Conservation (phyloP, 441 rosid species). For the Jatropha multifida region DNA sequence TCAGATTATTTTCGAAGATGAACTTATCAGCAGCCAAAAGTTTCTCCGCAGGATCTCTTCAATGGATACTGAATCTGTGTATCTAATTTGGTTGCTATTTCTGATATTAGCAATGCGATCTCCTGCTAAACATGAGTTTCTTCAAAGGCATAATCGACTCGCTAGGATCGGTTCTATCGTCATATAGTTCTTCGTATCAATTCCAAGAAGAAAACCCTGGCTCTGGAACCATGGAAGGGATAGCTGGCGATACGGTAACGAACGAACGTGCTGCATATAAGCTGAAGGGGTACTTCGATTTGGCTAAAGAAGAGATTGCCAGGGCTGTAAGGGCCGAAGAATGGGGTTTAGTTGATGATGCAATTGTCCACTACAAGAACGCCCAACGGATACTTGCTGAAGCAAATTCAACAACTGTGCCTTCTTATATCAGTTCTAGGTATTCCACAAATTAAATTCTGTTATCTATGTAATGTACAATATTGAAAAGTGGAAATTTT, state of each 20-base stretch:
- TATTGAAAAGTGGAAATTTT: background rate
- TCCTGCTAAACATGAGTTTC: slow-evolving; percentile 58
- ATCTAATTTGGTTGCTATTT: background rate
- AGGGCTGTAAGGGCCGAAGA: slow-evolving; percentile 86
- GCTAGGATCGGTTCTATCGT: slow-evolving; percentile 57
- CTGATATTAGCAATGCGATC: background rate
- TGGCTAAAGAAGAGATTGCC: slow-evolving; percentile 76
- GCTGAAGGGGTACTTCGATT: slow-evolving; percentile 83
- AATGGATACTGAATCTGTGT: background rate
- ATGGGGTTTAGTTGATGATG: slow-evolving; percentile 80
- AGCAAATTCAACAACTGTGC: slow-evolving; percentile 60
- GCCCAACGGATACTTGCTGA: slow-evolving; percentile 71
- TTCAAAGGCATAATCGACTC: slow-evolving; percentile 61
- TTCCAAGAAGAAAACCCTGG: slow-evolving; percentile 31
- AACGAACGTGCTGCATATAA: slow-evolving; percentile 86
- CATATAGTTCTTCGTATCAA: slow-evolving; percentile 31
- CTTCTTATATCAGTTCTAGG: slow-evolving; percentile 72
- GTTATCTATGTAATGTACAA: background rate
- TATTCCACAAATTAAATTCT: slow-evolving; percentile 23
- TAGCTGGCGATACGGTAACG: slow-evolving; percentile 32
- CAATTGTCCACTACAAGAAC: slow-evolving; percentile 65
- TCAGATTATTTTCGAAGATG: background rate
- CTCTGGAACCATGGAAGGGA: slow-evolving; percentile 46
- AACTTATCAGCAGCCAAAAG: background rate
- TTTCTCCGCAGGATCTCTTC: background rate